These are phyloP conservation scores for Babjeviella inositovora DNA, from an alignment of 805 yeast genomes.

Conservation along the genomic window DNA sequence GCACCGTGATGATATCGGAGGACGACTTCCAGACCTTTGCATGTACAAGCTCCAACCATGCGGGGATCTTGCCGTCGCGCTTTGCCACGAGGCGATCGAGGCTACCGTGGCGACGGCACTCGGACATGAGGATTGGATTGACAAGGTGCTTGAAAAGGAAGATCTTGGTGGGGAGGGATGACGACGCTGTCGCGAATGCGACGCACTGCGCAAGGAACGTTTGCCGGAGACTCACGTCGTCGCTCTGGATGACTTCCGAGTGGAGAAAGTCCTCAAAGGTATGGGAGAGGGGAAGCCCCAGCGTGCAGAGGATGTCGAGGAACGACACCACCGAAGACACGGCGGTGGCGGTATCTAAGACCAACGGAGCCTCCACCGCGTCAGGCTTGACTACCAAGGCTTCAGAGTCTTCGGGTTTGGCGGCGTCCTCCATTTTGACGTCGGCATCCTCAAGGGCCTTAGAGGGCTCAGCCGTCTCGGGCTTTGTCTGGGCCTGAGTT, in stretches of 20 bases:
- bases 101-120: conserved; percentile 31
- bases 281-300: conserved; percentile 26
- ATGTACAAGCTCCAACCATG: conserved; percentile 54
- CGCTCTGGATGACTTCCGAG: conserved; percentile 31
- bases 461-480: too few relatives aligned
- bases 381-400: too few relatives aligned
- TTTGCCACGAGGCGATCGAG: conserved; percentile 26
- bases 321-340: too few relatives aligned
- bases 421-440: too few relatives aligned
- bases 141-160: conserved; percentile 48
- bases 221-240: conserved; percentile 27
- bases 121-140: conserved; percentile 49
- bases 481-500: background rate
- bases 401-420: too few relatives aligned
- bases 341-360: too few relatives aligned
- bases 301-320: conserved; percentile 23
- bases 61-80: conserved; percentile 12
- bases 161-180: conserved; percentile 34
- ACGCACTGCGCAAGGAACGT: conserved; percentile 34
- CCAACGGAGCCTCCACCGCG: too few relatives aligned
- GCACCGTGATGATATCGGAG: conserved; percentile 29
- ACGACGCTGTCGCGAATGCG: conserved; percentile 25
- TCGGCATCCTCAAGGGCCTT: too few relatives aligned
- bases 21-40: conserved; percentile 60
- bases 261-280: conserved; percentile 42